Evolutionary conservation across 2,329 filamentous ascomycete species (phyloP), one percentile per base, ranked within the genome.

Genomic region (Stachybotrys echinatus): DNA sequence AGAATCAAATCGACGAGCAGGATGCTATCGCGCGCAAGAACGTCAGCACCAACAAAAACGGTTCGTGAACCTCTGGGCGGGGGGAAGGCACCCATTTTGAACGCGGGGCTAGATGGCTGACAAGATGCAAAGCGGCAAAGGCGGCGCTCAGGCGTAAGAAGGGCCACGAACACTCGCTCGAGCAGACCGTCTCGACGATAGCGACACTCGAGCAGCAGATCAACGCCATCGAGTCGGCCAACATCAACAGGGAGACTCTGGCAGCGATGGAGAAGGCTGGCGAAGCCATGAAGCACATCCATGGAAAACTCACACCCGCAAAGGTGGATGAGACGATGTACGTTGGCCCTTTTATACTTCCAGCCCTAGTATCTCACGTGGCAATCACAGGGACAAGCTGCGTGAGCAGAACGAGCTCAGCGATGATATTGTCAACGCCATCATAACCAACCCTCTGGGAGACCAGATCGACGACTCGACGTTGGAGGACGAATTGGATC

Each of bases 181-280:
- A 96, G 58, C 92, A 96, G 73, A 97, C 92, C 2, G 80, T 83
- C 52, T 83, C 87, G 27, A 92, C 97, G 73, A 95, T 97, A 64
- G 83, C 85, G 61, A 95, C 94, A 20, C 79, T 99, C 42, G 94
- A 99, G 70, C 88, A 92, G 65, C 91, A 99, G 69, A 95, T 97
- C 65, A 94, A 94, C 69, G 87, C 89, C 52, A 97, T 99, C 75
- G 94, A 99, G 72, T 90, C 92, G 45, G 94, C 94, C 54, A 99
- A 97, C 69, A 96, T 99, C 76, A 99, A 99, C 78, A 86, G 92
- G 73, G 92, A 96, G 77, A 99, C 94, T 12, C 77, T 97, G 56
- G 82, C 87, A 58, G 92, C 92, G 7, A 96, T 99, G 91, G 87
- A 95, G 81, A 86, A 86, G 65, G 92, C 94, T 12, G 85, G 89